Base-by-base conservation (phyloP, 2,329 filamentous ascomycete genomes). In the Mycogone perniciosa region DNA sequence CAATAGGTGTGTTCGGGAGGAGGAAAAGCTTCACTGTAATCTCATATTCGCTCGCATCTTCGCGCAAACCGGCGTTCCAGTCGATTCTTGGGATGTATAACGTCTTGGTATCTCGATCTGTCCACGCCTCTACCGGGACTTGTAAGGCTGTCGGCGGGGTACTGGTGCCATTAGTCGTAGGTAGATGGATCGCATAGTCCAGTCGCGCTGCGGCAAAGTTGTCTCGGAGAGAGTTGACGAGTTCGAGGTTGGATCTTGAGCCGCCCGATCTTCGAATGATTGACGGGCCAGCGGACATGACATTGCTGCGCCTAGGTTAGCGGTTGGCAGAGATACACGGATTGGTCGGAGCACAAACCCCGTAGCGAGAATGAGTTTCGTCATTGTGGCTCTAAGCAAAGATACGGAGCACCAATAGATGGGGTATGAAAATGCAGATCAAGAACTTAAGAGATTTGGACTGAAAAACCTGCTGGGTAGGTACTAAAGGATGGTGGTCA, bases 11-110 rank as follows among this genome's bases (percentile, higher is more conserved):
- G 13, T 80, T 81, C 1, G 89, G 86, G 30, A 97, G 78, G 69
- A 93, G 95, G 75, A 99, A 99, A 26, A 99, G 72, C 71, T 99
- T 99, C 54, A 93, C 85, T 1, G 92, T 96, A 62, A 96, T 90
- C 64, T 96, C 90, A 73, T 99, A 99, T 59, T 90, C 84, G 53
- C 80, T 76, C 29, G 86, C 76, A 59, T 95, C 90, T 64, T 99
- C 93, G 31, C 82, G 76, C 42, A 99, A 74, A 0, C 86, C 86
- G 4, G 81, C 82, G 9, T 80, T 74, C 75, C 86, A 88, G 67
- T 89, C 82, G 64, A 92, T 82, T 38, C 85, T 80, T 43, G 92
- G 92, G 38, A 96, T 80, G 64, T 86, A 92, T 42, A 92, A 76
- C 5, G 76, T 76, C 44, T 75, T 73, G 38, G 73, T 76, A 42